Base-by-base conservation (phyloP, 2,329 filamentous ascomycete genomes). In the Fusarium brachygibbosum region DNA sequence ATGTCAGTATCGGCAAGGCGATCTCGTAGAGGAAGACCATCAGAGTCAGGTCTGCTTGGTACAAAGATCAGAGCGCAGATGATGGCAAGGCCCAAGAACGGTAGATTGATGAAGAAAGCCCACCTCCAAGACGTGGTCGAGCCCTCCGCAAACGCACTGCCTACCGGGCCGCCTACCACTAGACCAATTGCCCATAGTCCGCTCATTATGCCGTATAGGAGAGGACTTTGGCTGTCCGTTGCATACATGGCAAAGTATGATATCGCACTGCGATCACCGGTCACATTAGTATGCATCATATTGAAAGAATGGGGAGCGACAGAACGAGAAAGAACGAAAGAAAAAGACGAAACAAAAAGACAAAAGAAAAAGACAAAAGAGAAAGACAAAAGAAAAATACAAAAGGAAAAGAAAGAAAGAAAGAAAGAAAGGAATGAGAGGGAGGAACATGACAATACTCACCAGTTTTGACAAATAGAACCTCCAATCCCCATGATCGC, bases 71-170 rank as follows among this genome's bases (percentile, higher is more conserved):
- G 80, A 28, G 82, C 77, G 1, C 84, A 82, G 5, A 80, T 74
- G 31, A 79, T 77, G 10, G 80, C 70, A 5, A 77, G 79, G 6
- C 78, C 81, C 40, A 87, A 74, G 35, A 79, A 68, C 10, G 75
- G 74, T 11, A 87, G 75, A 63, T 87, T 87, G 74, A 88, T 83
- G 70, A 88, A 88, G 69, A 86, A 85, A 0, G 79, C 80, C 81
- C 79, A 83, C 64, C 82, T 74, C 82, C 82, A 84, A 8, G 78
- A 81, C 2, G 78, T 79, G 7, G 74, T 62, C 7, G 68, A 69
- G 29, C 80, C 79, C 14, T 76, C 70, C 1, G 77, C 76, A 35
- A 81, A 79, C 5, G 70, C 41, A 28, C 41, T 55, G 7, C 52
- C 41, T 2, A 46, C 44, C 7, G 52, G 41, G 5, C 52, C 52